These are phyloP conservation scores for Carallia pectinifolia DNA, from an alignment of 345 rosid genomes.

Conservation along the genomic window DNA sequence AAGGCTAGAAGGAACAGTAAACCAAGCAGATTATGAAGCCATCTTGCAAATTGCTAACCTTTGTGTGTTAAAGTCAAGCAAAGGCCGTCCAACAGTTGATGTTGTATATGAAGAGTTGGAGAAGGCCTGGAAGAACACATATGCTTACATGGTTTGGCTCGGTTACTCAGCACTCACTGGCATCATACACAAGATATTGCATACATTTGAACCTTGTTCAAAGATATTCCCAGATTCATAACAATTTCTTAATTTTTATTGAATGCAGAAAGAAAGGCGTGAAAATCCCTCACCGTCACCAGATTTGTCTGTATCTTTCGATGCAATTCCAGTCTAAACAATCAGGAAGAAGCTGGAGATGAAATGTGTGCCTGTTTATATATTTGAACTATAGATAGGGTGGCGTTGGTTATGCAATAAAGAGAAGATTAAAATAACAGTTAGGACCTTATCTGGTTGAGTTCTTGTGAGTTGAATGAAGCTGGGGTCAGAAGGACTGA, in stretches of 20 bases:
- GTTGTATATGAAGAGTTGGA: slow-evolving; percentile 48
- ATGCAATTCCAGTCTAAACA: background rate
- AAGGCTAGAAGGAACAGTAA: slow-evolving; percentile 36
- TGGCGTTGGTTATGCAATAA: background rate
- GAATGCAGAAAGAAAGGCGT: slow-evolving; percentile 1
- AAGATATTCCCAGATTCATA: no score
- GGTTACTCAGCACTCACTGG: background rate
- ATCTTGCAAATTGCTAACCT: slow-evolving; percentile 48
- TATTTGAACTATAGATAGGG: no score
- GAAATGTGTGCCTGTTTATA: no score
- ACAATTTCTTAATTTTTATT: background rate
- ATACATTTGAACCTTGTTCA: no score
- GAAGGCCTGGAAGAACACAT: slow-evolving; percentile 46
- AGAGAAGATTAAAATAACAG: background rate
- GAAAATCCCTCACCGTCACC: background rate
- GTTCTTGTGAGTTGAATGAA: background rate
- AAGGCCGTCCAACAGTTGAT: slow-evolving; percentile 50
- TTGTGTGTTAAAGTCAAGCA: slow-evolving; percentile 49
- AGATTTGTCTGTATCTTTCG: background rate
- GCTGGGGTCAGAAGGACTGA: background rate
- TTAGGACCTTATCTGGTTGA: background rate
- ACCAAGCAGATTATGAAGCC: slow-evolving; percentile 41
- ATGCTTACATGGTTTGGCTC: slow-evolving; percentile 26
- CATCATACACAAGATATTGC: no score
- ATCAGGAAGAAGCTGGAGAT: background rate